Conservation (phyloP, 2,329 filamentous ascomycete species). For the Keithomyces neogunnii region DNA sequence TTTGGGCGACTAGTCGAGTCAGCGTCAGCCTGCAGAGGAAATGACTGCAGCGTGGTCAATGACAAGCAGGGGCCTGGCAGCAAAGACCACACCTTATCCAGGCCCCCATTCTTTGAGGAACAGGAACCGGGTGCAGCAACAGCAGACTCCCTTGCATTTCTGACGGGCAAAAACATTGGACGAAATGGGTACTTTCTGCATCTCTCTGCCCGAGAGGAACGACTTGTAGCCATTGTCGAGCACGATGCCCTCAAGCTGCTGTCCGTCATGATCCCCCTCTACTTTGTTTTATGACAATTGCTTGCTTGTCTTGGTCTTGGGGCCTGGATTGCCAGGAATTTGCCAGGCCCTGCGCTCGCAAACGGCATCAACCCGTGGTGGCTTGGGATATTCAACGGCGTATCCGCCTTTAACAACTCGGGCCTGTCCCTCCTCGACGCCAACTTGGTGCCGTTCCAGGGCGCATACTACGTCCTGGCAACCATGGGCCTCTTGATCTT, state of each 20-base stretch:
- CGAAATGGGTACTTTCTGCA: slow-evolving; percentile 48
- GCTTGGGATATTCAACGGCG: slow-evolving; percentile 59
- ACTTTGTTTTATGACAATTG: slow-evolving; percentile 51
- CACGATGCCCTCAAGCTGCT: slow-evolving; percentile 55
- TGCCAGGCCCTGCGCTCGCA: slow-evolving; percentile 34
- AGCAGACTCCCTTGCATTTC: background rate
- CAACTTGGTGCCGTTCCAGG: slow-evolving; percentile 55
- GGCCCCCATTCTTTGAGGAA: background rate
- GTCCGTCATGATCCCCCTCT: slow-evolving; percentile 50
- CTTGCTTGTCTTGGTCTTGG: slow-evolving; percentile 51
- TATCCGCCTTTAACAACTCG: slow-evolving; percentile 64
- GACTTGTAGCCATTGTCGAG: slow-evolving; percentile 30
- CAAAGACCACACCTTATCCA: too few species aligned
- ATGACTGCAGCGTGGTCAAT: slow-evolving; percentile 10
- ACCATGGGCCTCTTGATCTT: slow-evolving; percentile 50
- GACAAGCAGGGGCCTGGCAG: too few species aligned
- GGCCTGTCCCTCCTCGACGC: slow-evolving; percentile 60
- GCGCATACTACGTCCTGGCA: slow-evolving; percentile 39
- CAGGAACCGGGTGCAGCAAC: background rate
- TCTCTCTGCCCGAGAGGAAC: slow-evolving; percentile 43
- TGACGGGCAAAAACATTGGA: slow-evolving; percentile 20
- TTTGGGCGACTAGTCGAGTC: slow-evolving; percentile 53
- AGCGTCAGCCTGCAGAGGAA: slow-evolving; percentile 26
- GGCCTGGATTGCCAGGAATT: slow-evolving; percentile 49
- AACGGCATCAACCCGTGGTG: slow-evolving; percentile 61